Base-by-base conservation (phyloP, 192 early-diverging fungal species). In the Entomortierella parvispora region DNA sequence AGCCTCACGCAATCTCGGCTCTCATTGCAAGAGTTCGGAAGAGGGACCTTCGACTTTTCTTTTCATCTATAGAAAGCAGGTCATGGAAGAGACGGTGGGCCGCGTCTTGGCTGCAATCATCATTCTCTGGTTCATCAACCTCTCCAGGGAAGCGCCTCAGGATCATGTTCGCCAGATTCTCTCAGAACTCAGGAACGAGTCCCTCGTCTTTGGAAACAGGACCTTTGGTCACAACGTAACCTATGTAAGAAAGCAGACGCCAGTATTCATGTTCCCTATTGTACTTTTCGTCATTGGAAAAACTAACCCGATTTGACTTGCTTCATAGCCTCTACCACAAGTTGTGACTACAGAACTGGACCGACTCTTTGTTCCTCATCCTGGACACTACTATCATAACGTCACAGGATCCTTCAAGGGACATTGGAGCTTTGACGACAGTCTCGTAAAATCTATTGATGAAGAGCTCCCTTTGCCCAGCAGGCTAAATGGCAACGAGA, bases 341-440 rank as follows among this genome's bases (percentile, higher is more conserved):
- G 18, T 58, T 28, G 60, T 80, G 0, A 56, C 50, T 8, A 29
- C 48, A 8, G 65, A 81, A 26, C 28, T 83, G 2, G 26, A 59
- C 18, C 40, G 76, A 23, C 46, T 83, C 20, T 79, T 61, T 45
- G 9, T 64, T 23, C 54, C 26, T 42, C 60, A 53, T 43, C 58
- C 55, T 2, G 65, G 79, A 8, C 85, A 83, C 25, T 86, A 69
- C 45, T 86, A 86, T 43, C 83, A 83, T 49, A 86, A 86, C 40
- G 71, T 84, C 22, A 86, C 83, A 23, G 83, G 83, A 55, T 74
- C 84, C 26, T 86, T 86, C 47, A 81, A 79, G 62, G 85, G 85
- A 61, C 71, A 61, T 18, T 75, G 63, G 70, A 6, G 12, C 18
- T 37, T 60, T 32, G 54, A 68, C 40, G 52, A 70, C 26, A 64